Evolutionary conservation across 2,329 filamentous ascomycete species (phyloP), one percentile per base, ranked within the genome.

Genomic region (Cercospora beticola): DNA sequence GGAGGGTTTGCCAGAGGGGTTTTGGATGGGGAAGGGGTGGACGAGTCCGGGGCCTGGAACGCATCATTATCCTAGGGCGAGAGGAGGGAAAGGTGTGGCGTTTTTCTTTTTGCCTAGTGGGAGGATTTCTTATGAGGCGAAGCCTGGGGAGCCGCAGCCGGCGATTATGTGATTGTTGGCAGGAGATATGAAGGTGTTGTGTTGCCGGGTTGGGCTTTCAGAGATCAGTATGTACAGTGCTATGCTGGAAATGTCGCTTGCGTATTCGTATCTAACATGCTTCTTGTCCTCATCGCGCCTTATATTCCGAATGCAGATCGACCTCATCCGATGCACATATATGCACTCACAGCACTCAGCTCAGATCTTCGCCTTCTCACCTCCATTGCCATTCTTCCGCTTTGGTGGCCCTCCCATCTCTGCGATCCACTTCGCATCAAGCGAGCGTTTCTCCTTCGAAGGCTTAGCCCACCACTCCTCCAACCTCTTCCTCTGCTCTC

Each of bases 11-110:
- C 73, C 73, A 2, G 73, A 70, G 12, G 74, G 71, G 6, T 80
- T 85, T 1, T 87, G 86, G 86, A 83, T 84, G 73, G 84, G 84
- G 0, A 82, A 83, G 0, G 86, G 86, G 0, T 88, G 86, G 85
- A 87, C 86, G 23, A 81, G 80, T 56, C 84, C 84, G 0, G 85
- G 83, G 0, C 82, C 85, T 0, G 86, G 86, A 0, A 87, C 86
- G 30, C 86, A 87, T 76, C 86, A 87, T 76, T 87, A 86, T 74
- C 86, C 86, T 2, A 78, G 86, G 62, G 84, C 84, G 14, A 77
- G 85, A 12, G 81, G 81, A 4, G 86, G 85, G 1, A 81, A 82
- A 0, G 73, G 86, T 9, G 81, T 87, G 16, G 84, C 85, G 5
- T 75, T 87, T 54, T 87, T 87, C 75, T 87, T 87, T 66, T 72